Evolutionary conservation across 768 basidiomycete species (phyloP).

Genomic region (Rhodosporidiobolus odoratus): DNA sequence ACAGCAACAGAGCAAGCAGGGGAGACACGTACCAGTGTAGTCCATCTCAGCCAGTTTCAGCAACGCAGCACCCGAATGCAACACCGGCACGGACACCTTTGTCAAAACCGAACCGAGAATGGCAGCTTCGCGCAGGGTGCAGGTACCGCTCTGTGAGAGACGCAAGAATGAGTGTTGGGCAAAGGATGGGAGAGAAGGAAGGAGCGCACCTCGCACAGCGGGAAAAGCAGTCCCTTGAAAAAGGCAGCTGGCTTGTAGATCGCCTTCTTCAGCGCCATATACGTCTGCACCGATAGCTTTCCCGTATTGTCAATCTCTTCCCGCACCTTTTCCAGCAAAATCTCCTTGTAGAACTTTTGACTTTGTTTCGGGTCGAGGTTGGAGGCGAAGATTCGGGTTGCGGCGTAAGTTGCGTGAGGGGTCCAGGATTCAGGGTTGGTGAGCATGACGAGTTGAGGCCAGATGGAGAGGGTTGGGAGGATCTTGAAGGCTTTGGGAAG

Average conservation of each 20-base stretch:
- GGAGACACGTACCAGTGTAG: slow-evolving; percentile 63
- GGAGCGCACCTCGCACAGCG: slow-evolving; percentile 72
- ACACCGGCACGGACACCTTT: slow-evolving; percentile 86
- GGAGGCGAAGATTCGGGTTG: slow-evolving; percentile 90
- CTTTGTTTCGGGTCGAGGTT: slow-evolving; percentile 94
- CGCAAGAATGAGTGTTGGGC: background rate
- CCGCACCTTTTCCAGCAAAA: slow-evolving; percentile 79
- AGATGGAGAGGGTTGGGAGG: slow-evolving; percentile 87
- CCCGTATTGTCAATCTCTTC: slow-evolving; percentile 74
- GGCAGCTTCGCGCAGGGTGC: slow-evolving; percentile 87
- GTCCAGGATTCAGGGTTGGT: slow-evolving; percentile 92
- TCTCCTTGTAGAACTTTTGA: slow-evolving; percentile 83
- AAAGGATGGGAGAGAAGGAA: background rate
- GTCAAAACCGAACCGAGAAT: slow-evolving; percentile 87
- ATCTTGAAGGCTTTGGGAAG: slow-evolving; percentile 98
- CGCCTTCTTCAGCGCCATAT: slow-evolving; percentile 82
- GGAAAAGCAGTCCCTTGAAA: slow-evolving; percentile 96
- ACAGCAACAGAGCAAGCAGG: background rate
- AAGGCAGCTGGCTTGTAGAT: slow-evolving; percentile 96
- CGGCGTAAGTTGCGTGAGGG: slow-evolving; percentile 87
- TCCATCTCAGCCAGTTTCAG: slow-evolving; percentile 93
- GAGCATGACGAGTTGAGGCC: slow-evolving; percentile 90
- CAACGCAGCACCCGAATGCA: slow-evolving; percentile 92
- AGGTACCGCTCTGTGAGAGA: slow-evolving; percentile 56
- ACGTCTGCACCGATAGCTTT: slow-evolving; percentile 87